A percentile compares a stretch with the other conserved stretches of the same genome.
Evolutionary conservation across 371 early-diverging fungal genomes (phyloP).

Genomic region (Mucor velutinosus): DNA sequence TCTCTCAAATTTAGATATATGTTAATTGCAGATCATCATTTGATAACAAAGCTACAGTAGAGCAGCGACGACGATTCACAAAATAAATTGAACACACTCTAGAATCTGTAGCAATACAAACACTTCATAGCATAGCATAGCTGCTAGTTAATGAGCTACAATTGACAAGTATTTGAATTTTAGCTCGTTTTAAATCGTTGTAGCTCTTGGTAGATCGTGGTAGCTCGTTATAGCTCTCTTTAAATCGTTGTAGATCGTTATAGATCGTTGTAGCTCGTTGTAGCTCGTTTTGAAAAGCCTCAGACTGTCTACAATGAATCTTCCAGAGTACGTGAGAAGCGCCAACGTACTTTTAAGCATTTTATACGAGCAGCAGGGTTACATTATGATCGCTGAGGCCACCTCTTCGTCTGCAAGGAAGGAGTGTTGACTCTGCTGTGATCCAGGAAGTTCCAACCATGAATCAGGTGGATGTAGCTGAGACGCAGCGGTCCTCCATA

Average conservation of each 20-base stretch:
- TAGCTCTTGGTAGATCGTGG: not conserved
- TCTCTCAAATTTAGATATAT: conserved; percentile 1
- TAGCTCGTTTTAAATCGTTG: not conserved
- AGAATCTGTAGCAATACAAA: conserved; percentile 2
- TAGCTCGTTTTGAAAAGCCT: conserved; percentile 3
- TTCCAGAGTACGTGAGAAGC: conserved; percentile 5
- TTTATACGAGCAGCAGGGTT: conserved; percentile 4
- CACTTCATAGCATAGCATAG: not conserved
- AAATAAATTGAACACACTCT: conserved; percentile 1
- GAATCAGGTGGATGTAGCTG: not conserved
- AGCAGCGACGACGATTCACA: too few relatives aligned
- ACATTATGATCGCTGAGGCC: conserved; percentile 2
- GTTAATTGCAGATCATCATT: not conserved
- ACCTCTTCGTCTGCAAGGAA: conserved; percentile 1
- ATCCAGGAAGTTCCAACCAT: conserved; percentile 2
- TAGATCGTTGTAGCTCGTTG: not conserved
- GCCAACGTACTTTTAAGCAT: conserved; percentile 3
- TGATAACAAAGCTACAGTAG: not conserved
- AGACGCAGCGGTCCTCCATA: not conserved
- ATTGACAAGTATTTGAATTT: conserved; percentile 7
- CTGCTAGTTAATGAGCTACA: not conserved
- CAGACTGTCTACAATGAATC: not conserved
- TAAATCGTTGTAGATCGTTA: not conserved
- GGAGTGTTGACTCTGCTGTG: conserved; percentile 1
- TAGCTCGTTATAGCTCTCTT: not conserved